Percentiles rank a stretch among this genome's conserved stretches.
These are phyloP conservation scores for Aspergillus terreus DNA, from an alignment of 2,329 filamentous ascomycete genomes.

Conservation along the genomic window DNA sequence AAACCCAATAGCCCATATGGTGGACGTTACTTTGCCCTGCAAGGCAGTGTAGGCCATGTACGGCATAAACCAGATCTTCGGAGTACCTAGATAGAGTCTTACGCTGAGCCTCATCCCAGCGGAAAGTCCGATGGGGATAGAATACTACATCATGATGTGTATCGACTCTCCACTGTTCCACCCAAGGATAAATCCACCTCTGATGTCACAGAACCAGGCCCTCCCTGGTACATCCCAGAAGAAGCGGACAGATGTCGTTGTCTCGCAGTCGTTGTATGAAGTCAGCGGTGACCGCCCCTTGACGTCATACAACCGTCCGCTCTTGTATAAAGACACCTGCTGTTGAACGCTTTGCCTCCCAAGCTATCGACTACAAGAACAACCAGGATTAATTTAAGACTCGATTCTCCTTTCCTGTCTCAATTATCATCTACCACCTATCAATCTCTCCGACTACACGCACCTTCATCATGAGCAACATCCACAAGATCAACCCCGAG, in stretches of 20 bases:
- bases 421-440: background rate
- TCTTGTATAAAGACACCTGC: too few relatives aligned
- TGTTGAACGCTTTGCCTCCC: too few relatives aligned
- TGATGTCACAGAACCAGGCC: background rate
- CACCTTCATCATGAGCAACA: constrained; percentile 3
- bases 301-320: background rate
- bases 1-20: too few relatives aligned
- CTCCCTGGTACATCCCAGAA: background rate
- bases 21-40: too few relatives aligned
- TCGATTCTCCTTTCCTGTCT: background rate
- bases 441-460: background rate
- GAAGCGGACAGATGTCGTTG: background rate
- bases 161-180: background rate
- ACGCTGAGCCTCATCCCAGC: too few relatives aligned
- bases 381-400: background rate
- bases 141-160: too few relatives aligned
- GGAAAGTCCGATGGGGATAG: too few relatives aligned
- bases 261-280: background rate
- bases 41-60: too few relatives aligned
- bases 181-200: background rate
- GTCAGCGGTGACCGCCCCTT: background rate
- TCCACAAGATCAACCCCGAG: constrained; percentile 6
- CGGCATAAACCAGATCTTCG: too few relatives aligned
- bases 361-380: background rate
- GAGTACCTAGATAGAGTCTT: too few relatives aligned